Evolutionary conservation across 2,329 filamentous ascomycete species (phyloP).

Genomic region (Aspergillus flavus): DNA sequence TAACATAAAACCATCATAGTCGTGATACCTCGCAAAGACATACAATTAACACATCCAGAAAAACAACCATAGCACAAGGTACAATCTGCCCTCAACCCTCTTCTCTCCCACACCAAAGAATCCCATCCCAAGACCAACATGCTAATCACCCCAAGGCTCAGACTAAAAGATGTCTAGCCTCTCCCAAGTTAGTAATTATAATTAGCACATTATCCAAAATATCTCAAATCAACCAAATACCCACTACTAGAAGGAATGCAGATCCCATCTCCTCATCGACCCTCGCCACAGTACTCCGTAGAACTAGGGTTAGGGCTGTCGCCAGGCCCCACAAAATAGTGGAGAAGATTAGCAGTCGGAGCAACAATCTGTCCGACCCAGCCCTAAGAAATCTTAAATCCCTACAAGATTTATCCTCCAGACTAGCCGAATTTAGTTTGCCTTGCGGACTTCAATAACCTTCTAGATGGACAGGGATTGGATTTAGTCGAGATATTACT

Average conservation of each 20-base stretch:
- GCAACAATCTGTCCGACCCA: neutral
- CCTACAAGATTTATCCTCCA: neutral
- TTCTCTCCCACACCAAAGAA: neutral
- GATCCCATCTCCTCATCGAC: neutral
- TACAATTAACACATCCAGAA: neutral
- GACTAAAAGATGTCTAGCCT: neutral
- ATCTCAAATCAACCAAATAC: neutral
- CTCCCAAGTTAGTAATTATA: neutral
- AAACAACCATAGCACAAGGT: neutral
- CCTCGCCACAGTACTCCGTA: neutral
- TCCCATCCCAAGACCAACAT: neutral
- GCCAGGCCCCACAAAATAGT: neutral
- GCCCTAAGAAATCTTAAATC: neutral
- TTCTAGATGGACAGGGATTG: neutral
- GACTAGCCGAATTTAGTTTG: neutral
- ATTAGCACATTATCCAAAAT: neutral
- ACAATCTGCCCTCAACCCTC: neutral
- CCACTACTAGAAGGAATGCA: neutral
- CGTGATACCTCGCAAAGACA: neutral
- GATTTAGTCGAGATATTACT: neutral
- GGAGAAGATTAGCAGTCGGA: neutral
- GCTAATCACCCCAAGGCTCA: neutral
- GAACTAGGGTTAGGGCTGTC: neutral
- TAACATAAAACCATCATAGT: accelerated
- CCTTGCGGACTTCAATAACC: neutral